Base-by-base conservation (phyloP, 2,329 filamentous ascomycete genomes). In the Nakataea oryzae region DNA sequence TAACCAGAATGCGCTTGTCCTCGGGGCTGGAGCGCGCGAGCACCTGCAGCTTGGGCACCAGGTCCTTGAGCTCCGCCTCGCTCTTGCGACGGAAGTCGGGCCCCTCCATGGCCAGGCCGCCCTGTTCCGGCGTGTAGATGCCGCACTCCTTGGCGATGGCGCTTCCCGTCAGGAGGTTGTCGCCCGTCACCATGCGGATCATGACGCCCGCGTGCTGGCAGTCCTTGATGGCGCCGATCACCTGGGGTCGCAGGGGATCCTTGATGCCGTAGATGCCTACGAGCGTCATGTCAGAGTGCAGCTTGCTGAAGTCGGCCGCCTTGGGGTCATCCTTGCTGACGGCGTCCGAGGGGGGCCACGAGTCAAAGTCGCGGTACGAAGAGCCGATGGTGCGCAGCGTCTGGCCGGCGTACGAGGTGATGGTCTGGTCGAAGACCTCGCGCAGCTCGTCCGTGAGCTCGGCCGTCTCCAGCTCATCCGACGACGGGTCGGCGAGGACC, bases 171-270 rank as follows among this genome's bases (percentile, higher is more conserved):
- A 90, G 76, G 67, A 88, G 85, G 75, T 93, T 93, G 75, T 93
- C 90, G 65, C 90, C 90, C 5, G 90, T 93, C 3, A 93, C 90
- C 90, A 93, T 93, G 69, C 90, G 88, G 24, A 93, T 89, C 64
- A 88, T 83, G 13, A 93, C 89, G 64, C 90, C 90, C 5, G 90
- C 90, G 62, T 82, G 80, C 70, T 93, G 88, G 70, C 90, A 93
- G 63, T 86, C 80, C 63, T 78, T 78, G 30, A 93, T 89, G 13
- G 90, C 89, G 60, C 91, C 84, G 1, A 79, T 79, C n/a, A 93
- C 90, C 64, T 89, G 89, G 0, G 83, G 80, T 64, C 90, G 88
- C 14, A 93, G 81, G 57, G 90, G 90, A 72, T 93, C 90, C 70
- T 93, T 90, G 65, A 93, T 93, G 68, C 90, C 90, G 60, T 92